Evolutionary conservation across 352 stramenopile species (phyloP).

Genomic region (Halophytophthora batemanensis): DNA sequence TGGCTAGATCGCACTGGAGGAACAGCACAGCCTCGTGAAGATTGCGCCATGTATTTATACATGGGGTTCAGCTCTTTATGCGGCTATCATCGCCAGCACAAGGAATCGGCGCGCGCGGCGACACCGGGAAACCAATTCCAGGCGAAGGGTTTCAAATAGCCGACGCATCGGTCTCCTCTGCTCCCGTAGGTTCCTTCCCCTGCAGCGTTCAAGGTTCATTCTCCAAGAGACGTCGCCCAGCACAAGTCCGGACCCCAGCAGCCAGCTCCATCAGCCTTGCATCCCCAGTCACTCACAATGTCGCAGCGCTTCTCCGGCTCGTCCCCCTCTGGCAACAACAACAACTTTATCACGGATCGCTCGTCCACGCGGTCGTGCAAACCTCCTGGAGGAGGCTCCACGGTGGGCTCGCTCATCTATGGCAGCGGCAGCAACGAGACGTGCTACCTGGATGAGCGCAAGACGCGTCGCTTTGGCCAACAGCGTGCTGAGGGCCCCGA

Average conservation of each 20-base stretch:
- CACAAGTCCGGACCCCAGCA: conserved; percentile 2
- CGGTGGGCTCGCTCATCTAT: conserved; percentile 50
- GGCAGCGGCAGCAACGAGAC: conserved; percentile 24
- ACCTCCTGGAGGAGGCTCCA: conserved; percentile 43
- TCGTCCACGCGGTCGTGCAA: conserved; percentile 40
- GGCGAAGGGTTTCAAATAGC: conserved; percentile 14
- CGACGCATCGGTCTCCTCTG: neutral
- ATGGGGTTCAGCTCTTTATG: no score
- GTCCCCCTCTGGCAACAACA: conserved; percentile 31
- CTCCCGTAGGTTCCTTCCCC: no score
- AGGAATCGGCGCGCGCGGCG: no score
- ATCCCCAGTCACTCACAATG: conserved; percentile 4
- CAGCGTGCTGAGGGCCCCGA: conserved; percentile 27
- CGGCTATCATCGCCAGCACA: no score
- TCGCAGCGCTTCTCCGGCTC: conserved; percentile 8
- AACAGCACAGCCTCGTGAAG: no score
- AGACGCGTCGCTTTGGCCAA: conserved; percentile 36
- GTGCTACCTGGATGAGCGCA: conserved; percentile 56
- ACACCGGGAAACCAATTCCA: neutral
- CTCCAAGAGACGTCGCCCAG: conserved; percentile 6
- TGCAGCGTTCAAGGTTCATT: conserved; percentile 4
- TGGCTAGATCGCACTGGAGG: no score
- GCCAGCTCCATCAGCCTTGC: neutral
- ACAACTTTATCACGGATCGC: conserved; percentile 45
- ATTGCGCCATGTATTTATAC: no score